phyloP scores from a whole-genome alignment of 305 asterid species.

The Solanum hybrid region DNA sequence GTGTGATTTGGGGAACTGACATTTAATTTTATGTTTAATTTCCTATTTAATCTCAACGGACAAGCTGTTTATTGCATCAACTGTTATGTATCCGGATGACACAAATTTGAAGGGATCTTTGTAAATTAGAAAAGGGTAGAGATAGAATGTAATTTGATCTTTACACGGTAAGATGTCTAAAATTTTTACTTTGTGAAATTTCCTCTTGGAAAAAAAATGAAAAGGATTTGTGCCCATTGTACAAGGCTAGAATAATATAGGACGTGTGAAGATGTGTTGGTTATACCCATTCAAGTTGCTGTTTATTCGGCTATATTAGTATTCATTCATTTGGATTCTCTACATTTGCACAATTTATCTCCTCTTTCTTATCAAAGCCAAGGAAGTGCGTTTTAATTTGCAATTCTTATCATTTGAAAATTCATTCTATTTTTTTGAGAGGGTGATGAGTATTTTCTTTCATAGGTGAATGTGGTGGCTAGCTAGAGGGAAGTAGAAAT shows the following conservation, averaged over 20 bases:
- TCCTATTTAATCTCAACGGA: too few relatives aligned
- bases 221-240: background rate
- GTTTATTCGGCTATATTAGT: conserved; percentile 6
- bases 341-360: background rate
- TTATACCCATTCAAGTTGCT: conserved; percentile 29
- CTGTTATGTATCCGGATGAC: too few relatives aligned
- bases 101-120: too few relatives aligned
- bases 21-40: too few relatives aligned
- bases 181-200: background rate
- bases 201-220: background rate
- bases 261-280: background rate
- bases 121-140: too few relatives aligned
- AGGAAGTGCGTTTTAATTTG: background rate
- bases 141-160: too few relatives aligned
- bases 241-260: background rate
- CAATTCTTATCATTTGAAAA: background rate
- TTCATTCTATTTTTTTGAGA: background rate
- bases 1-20: too few relatives aligned
- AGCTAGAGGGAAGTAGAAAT: too few relatives aligned
- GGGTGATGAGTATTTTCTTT: too few relatives aligned
- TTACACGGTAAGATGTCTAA: too few relatives aligned
- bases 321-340: background rate
- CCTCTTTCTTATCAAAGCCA: background rate
- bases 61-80: too few relatives aligned
- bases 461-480: too few relatives aligned